Conservation (phyloP, 495 filamentous ascomycete genomes). For the Aspergillus affinis region DNA sequence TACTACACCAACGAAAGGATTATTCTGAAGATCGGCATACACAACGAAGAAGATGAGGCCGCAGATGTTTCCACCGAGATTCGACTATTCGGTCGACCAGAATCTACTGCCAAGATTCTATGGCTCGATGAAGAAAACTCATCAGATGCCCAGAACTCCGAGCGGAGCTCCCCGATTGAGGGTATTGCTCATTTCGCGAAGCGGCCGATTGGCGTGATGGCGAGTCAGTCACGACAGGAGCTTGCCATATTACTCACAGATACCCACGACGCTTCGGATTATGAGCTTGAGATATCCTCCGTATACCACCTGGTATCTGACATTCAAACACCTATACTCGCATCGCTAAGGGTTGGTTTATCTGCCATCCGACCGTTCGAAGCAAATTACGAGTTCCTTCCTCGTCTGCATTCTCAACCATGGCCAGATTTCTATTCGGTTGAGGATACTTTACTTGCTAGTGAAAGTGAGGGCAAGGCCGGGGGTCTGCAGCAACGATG, state of each 20-base stretch:
- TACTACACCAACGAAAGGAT: slow-evolving; percentile 85
- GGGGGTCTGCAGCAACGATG: slow-evolving; percentile 79
- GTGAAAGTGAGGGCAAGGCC: slow-evolving; percentile 25
- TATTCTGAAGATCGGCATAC: slow-evolving; percentile 61
- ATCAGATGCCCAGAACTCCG: slow-evolving; percentile 19
- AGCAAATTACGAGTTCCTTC: slow-evolving; percentile 79
- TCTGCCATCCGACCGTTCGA: slow-evolving; percentile 81
- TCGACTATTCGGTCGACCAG: slow-evolving; percentile 59
- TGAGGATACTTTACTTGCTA: slow-evolving; percentile 34
- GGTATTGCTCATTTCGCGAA: slow-evolving; percentile 36
- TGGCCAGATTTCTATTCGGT: slow-evolving; percentile 86
- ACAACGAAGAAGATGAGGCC: slow-evolving; percentile 82
- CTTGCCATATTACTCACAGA: slow-evolving; percentile 36
- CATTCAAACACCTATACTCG: slow-evolving; percentile 77
- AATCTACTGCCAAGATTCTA: slow-evolving; percentile 48
- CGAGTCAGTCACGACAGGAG: slow-evolving; percentile 39
- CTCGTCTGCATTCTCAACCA: slow-evolving; percentile 68
- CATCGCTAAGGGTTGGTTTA: slow-evolving; percentile 63
- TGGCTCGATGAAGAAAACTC: slow-evolving; percentile 43
- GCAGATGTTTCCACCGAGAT: slow-evolving; percentile 69
- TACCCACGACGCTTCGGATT: slow-evolving; percentile 55
- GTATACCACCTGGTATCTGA: slow-evolving; percentile 79
- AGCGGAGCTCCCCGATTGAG: slow-evolving; percentile 31
- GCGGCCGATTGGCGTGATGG: slow-evolving; percentile 46
- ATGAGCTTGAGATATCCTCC: slow-evolving; percentile 68